Base-by-base conservation (phyloP, 1,139 yeast species). In the Pichia sp. region DNA sequence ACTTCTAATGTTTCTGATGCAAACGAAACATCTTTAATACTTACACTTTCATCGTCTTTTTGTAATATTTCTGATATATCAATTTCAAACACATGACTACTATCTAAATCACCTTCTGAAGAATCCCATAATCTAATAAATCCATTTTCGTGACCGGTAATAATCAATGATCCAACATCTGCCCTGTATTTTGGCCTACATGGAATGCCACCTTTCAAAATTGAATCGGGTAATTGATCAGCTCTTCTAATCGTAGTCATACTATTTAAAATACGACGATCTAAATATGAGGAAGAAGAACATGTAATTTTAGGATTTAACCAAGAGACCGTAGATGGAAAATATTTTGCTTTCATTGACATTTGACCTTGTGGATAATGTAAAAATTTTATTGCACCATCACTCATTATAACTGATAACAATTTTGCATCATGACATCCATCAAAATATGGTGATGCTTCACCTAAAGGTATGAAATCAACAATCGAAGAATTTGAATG, bases 91-190 rank as follows among this genome's bases (percentile, higher is more conserved):
- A 75, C 77, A 7, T 71, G 65, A n/a, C 76, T 67, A 37, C 80
- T 87, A 46, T 73, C 81, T 15, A 77, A 64, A 52, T 85, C 95
- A 22, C 84, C 85, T 48, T 80, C 77, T 0, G 95, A 78, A 1
- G 88, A 80, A 60, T 89, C 96, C 72, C 86, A 79, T 18, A 91
- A 60, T 48, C 94, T 71, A 0, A 91, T 78, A 19, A 76, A 69
- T 0, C 96, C 97, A 54, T 81, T 79, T 28, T 74, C 73, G 59
- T 87, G 96, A 1, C 96, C 97, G 0, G 95, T 77, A 3, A 84
- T 73, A 16, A 61, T 49, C 21, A 59, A 43, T 0, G 64, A 61
- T 4, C 60, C 61, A 37, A 83, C 61, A 2, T 87, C 83, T 29
- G 91, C 73, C 9, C 69, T 67, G 38, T 77, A 84, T 50, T 71